Evolutionary conservation across 1,284 basidiomycete genomes (phyloP).

Genomic region (Malassezia japonica): DNA sequence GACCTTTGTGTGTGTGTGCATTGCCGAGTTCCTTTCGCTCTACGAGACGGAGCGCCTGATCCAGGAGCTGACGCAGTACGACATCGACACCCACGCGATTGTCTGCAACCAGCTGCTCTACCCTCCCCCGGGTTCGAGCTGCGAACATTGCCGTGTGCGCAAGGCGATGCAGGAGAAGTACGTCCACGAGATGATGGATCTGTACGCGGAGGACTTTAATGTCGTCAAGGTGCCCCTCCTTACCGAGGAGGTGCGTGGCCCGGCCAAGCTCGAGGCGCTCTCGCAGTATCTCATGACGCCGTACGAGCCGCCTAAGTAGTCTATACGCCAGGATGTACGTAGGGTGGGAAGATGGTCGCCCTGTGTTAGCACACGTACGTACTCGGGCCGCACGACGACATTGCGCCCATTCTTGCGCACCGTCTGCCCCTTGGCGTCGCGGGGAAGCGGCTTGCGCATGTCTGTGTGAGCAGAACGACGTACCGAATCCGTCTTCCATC

Average conservation of each 20-base stretch:
- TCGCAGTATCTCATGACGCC: conserved; percentile 36
- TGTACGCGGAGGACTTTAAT: conserved; percentile 46
- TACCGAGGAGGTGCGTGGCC: conserved; percentile 91
- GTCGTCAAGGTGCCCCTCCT: conserved; percentile 68
- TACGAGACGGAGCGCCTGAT: conserved; percentile 97
- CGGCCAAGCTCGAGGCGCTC: conserved; percentile 71
- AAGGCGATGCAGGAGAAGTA: conserved; percentile 83
- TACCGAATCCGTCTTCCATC: conserved; percentile 83
- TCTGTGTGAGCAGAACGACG: conserved; percentile 56
- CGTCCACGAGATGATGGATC: conserved; percentile 41
- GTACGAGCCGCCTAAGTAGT: conserved; percentile 26
- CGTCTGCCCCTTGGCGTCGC: conserved; percentile 28
- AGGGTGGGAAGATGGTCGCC: conserved; percentile 13
- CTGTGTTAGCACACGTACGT: conserved; percentile 18
- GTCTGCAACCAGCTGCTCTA: conserved; percentile 95
- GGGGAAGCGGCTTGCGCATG: conserved; percentile 57
- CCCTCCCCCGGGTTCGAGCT: conserved; percentile 80
- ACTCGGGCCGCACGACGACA: conserved; percentile 33
- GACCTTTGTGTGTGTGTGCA: conserved; percentile 87
- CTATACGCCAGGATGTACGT: conserved; percentile 8
- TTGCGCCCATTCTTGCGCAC: conserved; percentile 28
- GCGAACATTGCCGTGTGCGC: conserved; percentile 86
- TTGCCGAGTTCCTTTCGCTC: conserved; percentile 91
- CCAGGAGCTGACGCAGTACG: conserved; percentile 88
- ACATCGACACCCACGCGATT: conserved; percentile 97